Evolutionary conservation across 108 stramenopile genomes (phyloP).

Genomic region (Cyclotella kingstonii): DNA sequence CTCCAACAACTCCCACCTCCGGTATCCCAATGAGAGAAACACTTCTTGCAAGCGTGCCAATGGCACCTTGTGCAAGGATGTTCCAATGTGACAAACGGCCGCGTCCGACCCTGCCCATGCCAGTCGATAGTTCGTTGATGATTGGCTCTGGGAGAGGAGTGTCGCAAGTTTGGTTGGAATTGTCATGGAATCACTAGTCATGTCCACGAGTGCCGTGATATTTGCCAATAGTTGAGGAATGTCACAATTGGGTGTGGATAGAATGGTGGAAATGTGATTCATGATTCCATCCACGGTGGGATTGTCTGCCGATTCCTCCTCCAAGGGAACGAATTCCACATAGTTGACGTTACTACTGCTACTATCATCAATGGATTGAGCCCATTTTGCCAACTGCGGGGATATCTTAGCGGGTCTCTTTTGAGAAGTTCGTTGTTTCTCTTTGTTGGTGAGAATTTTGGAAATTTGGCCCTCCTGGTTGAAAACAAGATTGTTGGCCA

Average conservation of each 20-base stretch:
- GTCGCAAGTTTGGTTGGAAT: conserved; percentile 20
- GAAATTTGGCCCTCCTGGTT: conserved; percentile 33
- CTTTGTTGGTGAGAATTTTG: conserved; percentile 33
- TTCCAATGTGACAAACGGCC: conserved; percentile 79
- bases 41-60: conserved; percentile 83
- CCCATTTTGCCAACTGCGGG: conserved; percentile 42
- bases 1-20: conserved; percentile 64
- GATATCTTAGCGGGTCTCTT: conserved; percentile 27
- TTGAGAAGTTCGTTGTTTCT: conserved; percentile 29
- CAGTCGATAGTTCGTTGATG: conserved; percentile 60
- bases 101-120: conserved; percentile 80
- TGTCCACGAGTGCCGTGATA: conserved; percentile 15
- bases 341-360: conserved; percentile 4
- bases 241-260: conserved; percentile 31
- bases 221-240: conserved; percentile 14
- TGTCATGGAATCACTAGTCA: conserved; percentile 14
- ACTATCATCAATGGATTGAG: conserved; percentile 1
- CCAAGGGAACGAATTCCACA: too few species aligned
- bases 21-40: conserved; percentile 56
- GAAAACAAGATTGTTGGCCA: conserved; percentile 31
- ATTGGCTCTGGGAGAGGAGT: conserved; percentile 5
- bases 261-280: neutral
- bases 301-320: neutral
- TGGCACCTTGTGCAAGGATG: conserved; percentile 85
- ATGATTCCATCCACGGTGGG: neutral